These are phyloP conservation scores for Podospora comata DNA, from an alignment of 495 filamentous ascomycete genomes.

Conservation along the genomic window DNA sequence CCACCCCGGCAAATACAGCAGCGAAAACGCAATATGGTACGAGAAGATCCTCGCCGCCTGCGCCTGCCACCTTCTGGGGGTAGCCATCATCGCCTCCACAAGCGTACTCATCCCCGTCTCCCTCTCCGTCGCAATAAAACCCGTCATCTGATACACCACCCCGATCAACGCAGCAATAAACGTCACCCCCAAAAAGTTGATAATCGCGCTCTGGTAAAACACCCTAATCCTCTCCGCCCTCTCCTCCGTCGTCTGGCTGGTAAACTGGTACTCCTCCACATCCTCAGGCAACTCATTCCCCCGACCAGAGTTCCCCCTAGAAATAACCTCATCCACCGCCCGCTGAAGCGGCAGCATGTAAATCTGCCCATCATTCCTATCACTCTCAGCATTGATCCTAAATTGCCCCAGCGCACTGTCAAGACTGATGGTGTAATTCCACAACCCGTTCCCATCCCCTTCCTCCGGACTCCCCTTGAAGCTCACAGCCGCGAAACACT, in stretches of 20 bases:
- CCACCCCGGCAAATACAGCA: slow-evolving; percentile 69
- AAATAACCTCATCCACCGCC: slow-evolving; percentile 71
- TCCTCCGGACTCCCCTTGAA: slow-evolving; percentile 71
- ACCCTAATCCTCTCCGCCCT: slow-evolving; percentile 56
- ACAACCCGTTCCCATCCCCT: slow-evolving; percentile 56
- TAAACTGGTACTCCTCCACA: slow-evolving; percentile 69
- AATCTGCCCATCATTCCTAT: slow-evolving; percentile 65
- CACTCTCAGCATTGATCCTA: slow-evolving; percentile 55
- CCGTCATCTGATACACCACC: slow-evolving; percentile 71
- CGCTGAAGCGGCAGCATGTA: slow-evolving; percentile 76
- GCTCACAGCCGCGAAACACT: slow-evolving; percentile 71
- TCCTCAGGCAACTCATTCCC: slow-evolving; percentile 39
- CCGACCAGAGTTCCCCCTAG: slow-evolving; percentile 21
- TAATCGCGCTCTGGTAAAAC: slow-evolving; percentile 66
- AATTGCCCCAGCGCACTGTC: slow-evolving; percentile 59
- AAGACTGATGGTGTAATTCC: slow-evolving; percentile 81
- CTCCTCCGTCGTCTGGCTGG: slow-evolving; percentile 61
- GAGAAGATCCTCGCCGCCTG: slow-evolving; percentile 65
- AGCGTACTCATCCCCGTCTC: slow-evolving; percentile 77
- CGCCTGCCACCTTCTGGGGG: slow-evolving; percentile 58
- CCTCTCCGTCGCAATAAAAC: slow-evolving; percentile 71
- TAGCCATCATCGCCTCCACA: slow-evolving; percentile 79
- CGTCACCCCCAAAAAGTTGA: slow-evolving; percentile 63
- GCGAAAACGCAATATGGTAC: slow-evolving; percentile 64
- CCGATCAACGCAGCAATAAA: slow-evolving; percentile 68